These are phyloP conservation scores for Senecio squalidus DNA, from an alignment of 140 eudicot genomes.

Conservation along the genomic window DNA sequence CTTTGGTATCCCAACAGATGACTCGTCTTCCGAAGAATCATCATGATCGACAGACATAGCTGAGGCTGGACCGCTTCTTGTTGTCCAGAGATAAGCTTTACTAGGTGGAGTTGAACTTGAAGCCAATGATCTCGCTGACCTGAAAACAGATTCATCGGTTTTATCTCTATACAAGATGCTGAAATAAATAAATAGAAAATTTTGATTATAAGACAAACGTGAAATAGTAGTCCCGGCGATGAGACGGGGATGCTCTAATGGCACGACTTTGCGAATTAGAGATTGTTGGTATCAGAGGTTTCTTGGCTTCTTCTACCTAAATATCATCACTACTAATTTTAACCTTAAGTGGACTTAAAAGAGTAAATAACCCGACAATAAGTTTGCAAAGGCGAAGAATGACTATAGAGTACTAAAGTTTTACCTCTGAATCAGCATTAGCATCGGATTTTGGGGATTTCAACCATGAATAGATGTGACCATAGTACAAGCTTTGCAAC, in stretches of 20 bases:
- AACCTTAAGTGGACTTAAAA: background rate
- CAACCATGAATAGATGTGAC: constrained; percentile 47
- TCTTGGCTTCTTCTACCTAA: constrained; percentile 58
- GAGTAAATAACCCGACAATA: background rate
- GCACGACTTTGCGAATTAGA: constrained; percentile 42
- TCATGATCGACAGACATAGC: constrained; percentile 48
- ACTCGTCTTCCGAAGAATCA: constrained; percentile 77
- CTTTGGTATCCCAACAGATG: constrained; percentile 20
- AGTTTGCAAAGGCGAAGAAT: background rate
- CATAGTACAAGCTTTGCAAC: constrained; percentile 82
- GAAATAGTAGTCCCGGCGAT: constrained; percentile 49
- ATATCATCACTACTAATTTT: background rate
- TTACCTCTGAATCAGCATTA: constrained; percentile 40
- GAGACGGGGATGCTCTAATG: constrained; percentile 24
- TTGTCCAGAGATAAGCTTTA: constrained; percentile 51
- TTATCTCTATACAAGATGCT: background rate
- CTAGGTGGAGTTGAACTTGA: constrained; percentile 83
- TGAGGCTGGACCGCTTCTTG: constrained; percentile 78
- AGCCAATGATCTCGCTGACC: constrained; percentile 97
- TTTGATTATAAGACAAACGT: constrained; percentile 34
- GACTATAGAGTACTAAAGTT: constrained; percentile 3
- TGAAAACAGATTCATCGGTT: constrained; percentile 28
- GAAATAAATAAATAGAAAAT: background rate
- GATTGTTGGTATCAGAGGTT: constrained; percentile 44
- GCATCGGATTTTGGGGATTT: constrained; percentile 16